phyloP scores from a whole-genome alignment of 768 basidiomycete species.

The Rhodocollybia butyracea region DNA sequence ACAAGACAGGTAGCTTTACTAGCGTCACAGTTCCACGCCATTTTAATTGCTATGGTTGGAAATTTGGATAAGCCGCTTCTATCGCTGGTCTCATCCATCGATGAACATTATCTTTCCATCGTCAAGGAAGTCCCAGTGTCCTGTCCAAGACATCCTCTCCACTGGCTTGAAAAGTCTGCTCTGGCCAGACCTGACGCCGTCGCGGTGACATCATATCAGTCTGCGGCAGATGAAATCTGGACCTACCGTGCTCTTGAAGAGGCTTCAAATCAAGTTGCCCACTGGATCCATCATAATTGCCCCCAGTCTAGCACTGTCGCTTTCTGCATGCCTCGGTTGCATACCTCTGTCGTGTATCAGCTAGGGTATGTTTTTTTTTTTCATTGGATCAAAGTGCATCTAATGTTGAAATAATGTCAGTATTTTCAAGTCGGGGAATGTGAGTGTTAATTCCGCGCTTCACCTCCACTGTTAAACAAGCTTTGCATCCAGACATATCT shows the following conservation, averaged over 20 bases:
- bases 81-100: background rate
- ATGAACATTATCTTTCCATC: background rate
- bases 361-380: background rate
- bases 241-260: constrained; percentile 4
- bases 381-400: too few species aligned
- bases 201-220: constrained; percentile 1
- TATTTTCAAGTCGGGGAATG: constrained; percentile 9
- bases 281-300: constrained; percentile 2
- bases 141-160: background rate
- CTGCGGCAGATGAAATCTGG: background rate
- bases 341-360: constrained; percentile 5
- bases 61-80: background rate
- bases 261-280: constrained; percentile 7
- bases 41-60: background rate
- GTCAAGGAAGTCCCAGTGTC: background rate
- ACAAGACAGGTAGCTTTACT: background rate
- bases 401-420: background rate
- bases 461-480: background rate
- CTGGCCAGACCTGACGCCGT: background rate
- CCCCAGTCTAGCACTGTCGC: background rate
- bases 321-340: constrained; percentile 2
- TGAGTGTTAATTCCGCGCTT: background rate
- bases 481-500: background rate
- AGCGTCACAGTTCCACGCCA: background rate
- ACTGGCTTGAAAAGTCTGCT: constrained; percentile 7